Conservation (phyloP, 495 filamentous ascomycete genomes). For the Mytilinidion resinicola region DNA sequence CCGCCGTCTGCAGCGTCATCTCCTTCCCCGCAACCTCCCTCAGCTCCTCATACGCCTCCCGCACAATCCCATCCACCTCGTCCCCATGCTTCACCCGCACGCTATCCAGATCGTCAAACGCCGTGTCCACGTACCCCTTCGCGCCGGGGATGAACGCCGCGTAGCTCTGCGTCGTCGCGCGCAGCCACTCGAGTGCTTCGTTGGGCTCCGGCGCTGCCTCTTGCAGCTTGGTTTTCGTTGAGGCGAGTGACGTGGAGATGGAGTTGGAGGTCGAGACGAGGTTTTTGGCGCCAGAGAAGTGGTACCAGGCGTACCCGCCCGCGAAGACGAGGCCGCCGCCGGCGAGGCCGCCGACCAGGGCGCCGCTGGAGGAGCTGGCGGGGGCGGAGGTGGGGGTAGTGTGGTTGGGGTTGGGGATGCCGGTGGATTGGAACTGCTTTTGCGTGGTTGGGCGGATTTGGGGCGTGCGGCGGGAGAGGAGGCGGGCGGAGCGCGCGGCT, state of each 20-base stretch:
- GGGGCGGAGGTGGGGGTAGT: too few species aligned
- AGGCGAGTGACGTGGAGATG: slow-evolving; percentile 44
- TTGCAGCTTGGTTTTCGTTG: slow-evolving; percentile 45
- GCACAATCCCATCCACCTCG: slow-evolving; percentile 57
- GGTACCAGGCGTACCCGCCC: slow-evolving; percentile 49
- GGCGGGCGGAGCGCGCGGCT: too few species aligned
- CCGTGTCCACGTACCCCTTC: slow-evolving; percentile 50
- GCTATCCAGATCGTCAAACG: slow-evolving; percentile 57
- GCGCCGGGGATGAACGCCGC: slow-evolving; percentile 63
- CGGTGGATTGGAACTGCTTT: too few species aligned
- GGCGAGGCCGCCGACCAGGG: slow-evolving; percentile 42
- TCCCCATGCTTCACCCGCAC: slow-evolving; percentile 52
- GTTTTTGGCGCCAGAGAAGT: slow-evolving; percentile 53
- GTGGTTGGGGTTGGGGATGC: too few species aligned
- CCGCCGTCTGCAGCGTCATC: slow-evolving; percentile 46
- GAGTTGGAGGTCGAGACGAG: slow-evolving; percentile 45
- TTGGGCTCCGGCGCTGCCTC: slow-evolving; percentile 52
- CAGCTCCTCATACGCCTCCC: slow-evolving; percentile 54
- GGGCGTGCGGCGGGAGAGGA: too few species aligned
- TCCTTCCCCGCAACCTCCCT: slow-evolving; percentile 42
- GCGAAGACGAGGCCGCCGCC: slow-evolving; percentile 47
- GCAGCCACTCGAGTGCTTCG: slow-evolving; percentile 51
- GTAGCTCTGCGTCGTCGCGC: slow-evolving; percentile 53
- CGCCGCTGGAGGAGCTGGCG: neutral
- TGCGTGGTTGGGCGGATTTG: too few species aligned